Evolutionary conservation across 306 rosid species (phyloP).

Genomic region (Vigna hirtella): DNA sequence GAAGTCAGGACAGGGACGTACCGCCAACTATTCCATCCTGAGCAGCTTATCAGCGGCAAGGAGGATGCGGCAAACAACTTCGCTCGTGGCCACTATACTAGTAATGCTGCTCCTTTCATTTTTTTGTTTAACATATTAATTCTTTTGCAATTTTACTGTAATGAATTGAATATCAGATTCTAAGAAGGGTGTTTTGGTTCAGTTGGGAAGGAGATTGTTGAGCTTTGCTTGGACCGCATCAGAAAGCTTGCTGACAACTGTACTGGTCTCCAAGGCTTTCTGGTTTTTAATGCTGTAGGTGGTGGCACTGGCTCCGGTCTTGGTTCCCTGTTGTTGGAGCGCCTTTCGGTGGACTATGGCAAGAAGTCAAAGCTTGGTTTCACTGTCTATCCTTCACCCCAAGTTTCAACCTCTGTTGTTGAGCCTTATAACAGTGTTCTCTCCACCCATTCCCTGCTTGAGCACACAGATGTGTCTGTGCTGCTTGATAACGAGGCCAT

Average conservation of each 20-base stretch:
- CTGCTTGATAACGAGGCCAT: slow-evolving; percentile 83
- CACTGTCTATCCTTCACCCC: slow-evolving; percentile 90
- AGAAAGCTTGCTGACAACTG: slow-evolving; percentile 87
- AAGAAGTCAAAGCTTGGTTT: slow-evolving; percentile 78
- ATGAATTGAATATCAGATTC: neutral
- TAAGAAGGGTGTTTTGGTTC: slow-evolving; percentile 16
- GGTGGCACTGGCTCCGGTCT: slow-evolving; percentile 92
- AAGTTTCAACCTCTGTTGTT: slow-evolving; percentile 88
- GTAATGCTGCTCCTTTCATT: slow-evolving; percentile 44
- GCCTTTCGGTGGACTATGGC: slow-evolving; percentile 68
- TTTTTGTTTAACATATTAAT: neutral
- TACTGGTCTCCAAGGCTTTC: slow-evolving; percentile 87
- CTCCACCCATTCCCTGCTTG: slow-evolving; percentile 84
- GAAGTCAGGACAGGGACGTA: slow-evolving; percentile 58
- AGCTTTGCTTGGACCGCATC: slow-evolving; percentile 85
- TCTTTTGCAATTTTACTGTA: neutral
- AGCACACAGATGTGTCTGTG: slow-evolving; percentile 86
- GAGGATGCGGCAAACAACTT: slow-evolving; percentile 90
- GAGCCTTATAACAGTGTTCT: slow-evolving; percentile 95
- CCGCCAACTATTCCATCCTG: slow-evolving; percentile 88
- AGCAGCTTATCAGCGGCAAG: slow-evolving; percentile 86
- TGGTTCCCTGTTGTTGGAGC: slow-evolving; percentile 81
- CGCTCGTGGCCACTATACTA: slow-evolving; percentile 91
- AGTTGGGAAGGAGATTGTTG: slow-evolving; percentile 92
- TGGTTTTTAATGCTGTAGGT: slow-evolving; percentile 86